A percentile compares a stretch with the other conserved stretches of the same genome.
These are phyloP conservation scores for Misopates orontium DNA, from an alignment of 257 asterid species.

Conservation along the genomic window DNA sequence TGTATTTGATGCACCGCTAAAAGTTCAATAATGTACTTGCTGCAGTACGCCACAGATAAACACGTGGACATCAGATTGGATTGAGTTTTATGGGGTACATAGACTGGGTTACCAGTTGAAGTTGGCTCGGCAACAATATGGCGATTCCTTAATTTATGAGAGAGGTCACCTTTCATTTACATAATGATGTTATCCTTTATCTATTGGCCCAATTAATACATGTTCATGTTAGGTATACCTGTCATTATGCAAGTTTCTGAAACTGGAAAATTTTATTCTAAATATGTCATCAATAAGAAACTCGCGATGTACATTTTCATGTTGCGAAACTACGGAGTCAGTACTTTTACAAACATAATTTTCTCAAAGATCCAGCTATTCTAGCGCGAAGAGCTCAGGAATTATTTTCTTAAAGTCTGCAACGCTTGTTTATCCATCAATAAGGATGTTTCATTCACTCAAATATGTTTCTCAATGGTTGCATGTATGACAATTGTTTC, in stretches of 20 bases:
- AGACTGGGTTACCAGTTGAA: constrained; percentile 89
- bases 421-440: neutral
- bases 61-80: constrained; percentile 88
- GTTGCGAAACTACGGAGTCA: no score
- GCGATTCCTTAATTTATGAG: constrained; percentile 80
- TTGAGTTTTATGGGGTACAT: constrained; percentile 81
- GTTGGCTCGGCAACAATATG: constrained; percentile 68
- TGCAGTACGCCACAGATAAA: constrained; percentile 96
- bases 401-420: neutral
- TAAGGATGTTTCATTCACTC: no score
- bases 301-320: no score
- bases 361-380: neutral
- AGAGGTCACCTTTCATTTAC: constrained; percentile 49
- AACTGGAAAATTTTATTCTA: no score
- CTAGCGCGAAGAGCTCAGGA: neutral
- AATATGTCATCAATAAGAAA: no score
- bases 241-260: no score
- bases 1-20: constrained; percentile 16
- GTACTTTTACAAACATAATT: neutral
- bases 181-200: neutral
- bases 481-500: neutral
- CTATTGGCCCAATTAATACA: no score
- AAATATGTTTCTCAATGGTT: constrained; percentile 4
- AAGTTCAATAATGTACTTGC: constrained; percentile 21
- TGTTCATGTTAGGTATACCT: no score